Conservation (phyloP, 768 basidiomycete genomes). For the Phanerochaete carnosa region DNA sequence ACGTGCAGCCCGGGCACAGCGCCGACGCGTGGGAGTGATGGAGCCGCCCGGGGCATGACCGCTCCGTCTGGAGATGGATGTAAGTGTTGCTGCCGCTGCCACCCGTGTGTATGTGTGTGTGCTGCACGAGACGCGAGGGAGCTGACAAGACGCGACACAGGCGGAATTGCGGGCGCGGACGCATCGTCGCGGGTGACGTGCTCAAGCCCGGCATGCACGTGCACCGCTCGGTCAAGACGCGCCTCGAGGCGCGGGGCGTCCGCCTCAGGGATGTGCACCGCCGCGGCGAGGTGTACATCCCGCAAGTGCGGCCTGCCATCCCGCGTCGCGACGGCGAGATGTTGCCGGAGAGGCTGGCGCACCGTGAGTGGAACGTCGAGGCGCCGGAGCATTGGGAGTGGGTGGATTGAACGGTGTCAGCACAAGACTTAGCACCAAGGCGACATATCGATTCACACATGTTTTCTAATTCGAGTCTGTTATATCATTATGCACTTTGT, state of each 20-base stretch:
- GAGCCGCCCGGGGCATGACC: not conserved
- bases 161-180: slow-evolving; percentile 35
- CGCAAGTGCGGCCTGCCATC: slow-evolving; percentile 12
- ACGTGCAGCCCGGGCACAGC: not conserved
- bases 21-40: not conserved
- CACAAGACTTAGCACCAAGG: too few species aligned
- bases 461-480: too few species aligned
- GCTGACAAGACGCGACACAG: slow-evolving; percentile 4
- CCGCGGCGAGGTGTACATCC: slow-evolving; percentile 5
- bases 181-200: slow-evolving; percentile 38
- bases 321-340: not conserved
- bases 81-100: too few species aligned
- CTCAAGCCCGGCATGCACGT: slow-evolving; percentile 34
- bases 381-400: slow-evolving; percentile 12
- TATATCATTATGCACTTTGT: too few species aligned
- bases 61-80: not conserved
- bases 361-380: slow-evolving; percentile 13
- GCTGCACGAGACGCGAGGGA: not conserved
- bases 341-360: not conserved
- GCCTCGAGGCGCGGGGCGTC: slow-evolving; percentile 42
- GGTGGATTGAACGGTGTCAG: slow-evolving; percentile 15
- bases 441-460: too few species aligned
- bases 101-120: not conserved
- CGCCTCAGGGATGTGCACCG: not conserved
- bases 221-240: slow-evolving; percentile 48